A percentile compares a stretch with the other conserved stretches of the same genome.
These are phyloP conservation scores for Penicillium cataractarum DNA, from an alignment of 495 filamentous ascomycete genomes.

Conservation along the genomic window DNA sequence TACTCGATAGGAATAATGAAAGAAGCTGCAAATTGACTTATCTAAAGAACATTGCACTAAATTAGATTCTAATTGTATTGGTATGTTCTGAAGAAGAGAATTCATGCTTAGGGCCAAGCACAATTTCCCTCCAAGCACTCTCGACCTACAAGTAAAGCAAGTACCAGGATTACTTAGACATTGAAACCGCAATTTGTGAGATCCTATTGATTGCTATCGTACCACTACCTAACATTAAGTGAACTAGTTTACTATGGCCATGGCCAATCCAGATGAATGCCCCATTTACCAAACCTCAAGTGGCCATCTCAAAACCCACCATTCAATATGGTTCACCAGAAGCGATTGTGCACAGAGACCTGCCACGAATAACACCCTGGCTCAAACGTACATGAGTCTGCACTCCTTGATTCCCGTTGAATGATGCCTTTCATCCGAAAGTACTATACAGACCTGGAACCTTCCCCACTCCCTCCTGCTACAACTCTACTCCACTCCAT, in stretches of 20 bases:
- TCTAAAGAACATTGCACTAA: no score
- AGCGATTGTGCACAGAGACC: background rate
- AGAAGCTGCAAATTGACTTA: no score
- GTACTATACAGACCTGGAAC: background rate
- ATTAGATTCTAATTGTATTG: no score
- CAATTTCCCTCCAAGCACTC: no score
- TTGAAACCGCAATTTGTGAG: background rate
- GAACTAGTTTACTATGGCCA: background rate
- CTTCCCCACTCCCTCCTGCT: background rate
- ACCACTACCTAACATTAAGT: background rate
- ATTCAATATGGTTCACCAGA: background rate
- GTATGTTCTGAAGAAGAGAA: no score
- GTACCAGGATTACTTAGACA: background rate
- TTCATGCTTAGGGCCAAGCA: no score
- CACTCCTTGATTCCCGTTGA: conserved; percentile 12
- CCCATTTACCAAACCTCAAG: conserved; percentile 1
- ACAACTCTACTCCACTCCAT: background rate
- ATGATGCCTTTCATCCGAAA: background rate
- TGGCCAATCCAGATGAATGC: background rate
- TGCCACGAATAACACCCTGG: background rate
- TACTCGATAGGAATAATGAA: no score
- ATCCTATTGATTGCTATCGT: background rate
- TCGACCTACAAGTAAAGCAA: background rate
- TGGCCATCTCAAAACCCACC: background rate
- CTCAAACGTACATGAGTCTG: conserved; percentile 9